Base-by-base conservation (phyloP, 2,329 filamentous ascomycete species). In the Curvularia lunata region DNA sequence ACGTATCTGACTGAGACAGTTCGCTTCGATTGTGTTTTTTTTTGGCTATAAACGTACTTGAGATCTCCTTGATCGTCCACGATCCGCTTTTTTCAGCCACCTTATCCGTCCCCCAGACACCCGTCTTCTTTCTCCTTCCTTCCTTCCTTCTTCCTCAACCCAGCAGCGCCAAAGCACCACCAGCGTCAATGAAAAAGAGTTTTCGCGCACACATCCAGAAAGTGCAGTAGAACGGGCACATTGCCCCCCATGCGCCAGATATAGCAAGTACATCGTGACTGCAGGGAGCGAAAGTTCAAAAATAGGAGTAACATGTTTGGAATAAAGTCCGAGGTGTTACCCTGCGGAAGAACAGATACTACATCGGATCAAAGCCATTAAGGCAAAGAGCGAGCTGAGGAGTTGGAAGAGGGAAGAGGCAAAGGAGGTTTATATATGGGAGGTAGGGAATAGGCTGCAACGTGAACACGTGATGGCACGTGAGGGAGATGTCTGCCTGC, bases 271-370 rank as follows among this genome's bases (percentile, higher is more conserved):
- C 30, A 32, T 51, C 41, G 37, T 34, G 42, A 32, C 13, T 21
- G 12, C 12, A 16, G 40, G 21, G 34, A 42, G 18, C 19, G 1
- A 6, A 18, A 16, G n/a, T 49, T 45, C 56, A 60, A 54, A 54
- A 48, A 27, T 49, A 34, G 21, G 47, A 34, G 18, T 50, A 38
- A 48, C 16, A 25, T 54, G 28, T 38, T 43, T 37, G 32, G 49
- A 42, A 25, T 23, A 54, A 18, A 16, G 38, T 57, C 21, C 42
- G 42, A 61, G 58, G 48, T 34, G 46, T 61, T 52, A 52, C 42
- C 43, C 54, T 58, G 32, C 48, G 43, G 19, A 49, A 52, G 54
- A 58, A 61, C 47, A 61, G 54, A 61, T 58, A 61, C 54, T 61
- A 55, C 51, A 58, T 55, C 38, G 25, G 47, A 38, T 54, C 52